Base-by-base conservation (phyloP, 2,329 filamentous ascomycete genomes). In the Thielaviopsis musarum region DNA sequence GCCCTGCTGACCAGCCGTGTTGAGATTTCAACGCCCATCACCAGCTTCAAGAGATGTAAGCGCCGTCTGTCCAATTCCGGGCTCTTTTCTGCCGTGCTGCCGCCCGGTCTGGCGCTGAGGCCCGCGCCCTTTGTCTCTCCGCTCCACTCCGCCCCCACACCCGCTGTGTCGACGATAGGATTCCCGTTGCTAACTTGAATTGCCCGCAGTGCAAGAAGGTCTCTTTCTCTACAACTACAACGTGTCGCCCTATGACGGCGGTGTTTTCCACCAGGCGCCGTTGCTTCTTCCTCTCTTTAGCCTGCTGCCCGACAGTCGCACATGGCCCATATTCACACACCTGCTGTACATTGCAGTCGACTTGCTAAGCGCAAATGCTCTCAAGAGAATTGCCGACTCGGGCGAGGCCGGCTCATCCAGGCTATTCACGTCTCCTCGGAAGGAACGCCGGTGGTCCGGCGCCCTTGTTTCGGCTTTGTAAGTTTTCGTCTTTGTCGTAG, bases 21-120 rank as follows among this genome's bases (percentile, higher is more conserved):
- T 66, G 93, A 98, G 76, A 86, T 98, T 67, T 96, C 93, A 52
- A 98, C 93, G 22, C 91, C 93, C 48, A 87, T 97, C 54, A 96
- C 89, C 66, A 95, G 91, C 79, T 98, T 96, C 80, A 97, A 97
- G 76, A 82, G 93, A 81, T 77, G 91, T 95, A 78, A 71, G 85
- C 72, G 5, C 26, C 56, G 21, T 54, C 52, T 55, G 55, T 51
- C n/a, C 54, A 22, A 9, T 24, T 5, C 24, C 21, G 13, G 22
- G 3, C 12, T 21, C 15, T 52, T 15, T 13, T 38, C 38, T 19
- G 51, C 41, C 19, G 5, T 54, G 34, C 59, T 59, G 45, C 58
- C 64, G 41, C 60, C 54, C 2, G 9, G 22, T 54, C 30, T 10
- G 17, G 19, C 13, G 24, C 38, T 6, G 22, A 22, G 38, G 34